A percentile compares a stretch with the other conserved stretches of the same genome.
Conservation (phyloP, 768 basidiomycete species). For the Auricularia auricula-judae region DNA sequence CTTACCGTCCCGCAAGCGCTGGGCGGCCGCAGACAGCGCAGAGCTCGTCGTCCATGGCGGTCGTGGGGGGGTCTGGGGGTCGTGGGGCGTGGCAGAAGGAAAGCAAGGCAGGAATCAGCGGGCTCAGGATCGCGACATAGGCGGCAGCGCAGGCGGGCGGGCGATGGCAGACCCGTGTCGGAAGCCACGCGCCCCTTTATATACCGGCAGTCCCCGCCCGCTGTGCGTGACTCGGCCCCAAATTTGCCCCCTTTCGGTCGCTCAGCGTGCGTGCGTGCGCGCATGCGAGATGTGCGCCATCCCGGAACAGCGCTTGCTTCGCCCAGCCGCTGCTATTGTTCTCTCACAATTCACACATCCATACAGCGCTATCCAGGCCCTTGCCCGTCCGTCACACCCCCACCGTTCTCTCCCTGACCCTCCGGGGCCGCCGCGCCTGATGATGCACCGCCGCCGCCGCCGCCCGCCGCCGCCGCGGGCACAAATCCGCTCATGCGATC, state of each 20-base stretch:
- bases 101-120: background rate
- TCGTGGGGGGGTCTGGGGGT: background rate
- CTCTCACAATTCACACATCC: background rate
- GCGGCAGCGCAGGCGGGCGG: background rate
- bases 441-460: background rate
- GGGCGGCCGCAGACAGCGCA: background rate
- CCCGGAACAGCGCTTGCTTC: background rate
- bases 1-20: constrained; percentile 1
- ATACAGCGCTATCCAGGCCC: background rate
- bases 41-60: background rate
- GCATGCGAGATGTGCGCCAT: background rate
- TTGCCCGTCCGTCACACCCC: background rate
- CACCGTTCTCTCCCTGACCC: background rate
- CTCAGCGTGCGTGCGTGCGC: background rate
- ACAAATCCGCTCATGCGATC: background rate
- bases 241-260: background rate
- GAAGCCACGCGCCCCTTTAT: background rate
- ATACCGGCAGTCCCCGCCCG: background rate
- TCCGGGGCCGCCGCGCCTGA: background rate
- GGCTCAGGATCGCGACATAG: background rate
- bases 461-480: background rate
- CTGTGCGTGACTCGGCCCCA: background rate
- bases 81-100: background rate
- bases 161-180: background rate
- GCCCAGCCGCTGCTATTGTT: background rate